A percentile compares a stretch with the other conserved stretches of the same genome.
Evolutionary conservation across 495 filamentous ascomycete genomes (phyloP).

Genomic region (Aspergillus olivimuriae): DNA sequence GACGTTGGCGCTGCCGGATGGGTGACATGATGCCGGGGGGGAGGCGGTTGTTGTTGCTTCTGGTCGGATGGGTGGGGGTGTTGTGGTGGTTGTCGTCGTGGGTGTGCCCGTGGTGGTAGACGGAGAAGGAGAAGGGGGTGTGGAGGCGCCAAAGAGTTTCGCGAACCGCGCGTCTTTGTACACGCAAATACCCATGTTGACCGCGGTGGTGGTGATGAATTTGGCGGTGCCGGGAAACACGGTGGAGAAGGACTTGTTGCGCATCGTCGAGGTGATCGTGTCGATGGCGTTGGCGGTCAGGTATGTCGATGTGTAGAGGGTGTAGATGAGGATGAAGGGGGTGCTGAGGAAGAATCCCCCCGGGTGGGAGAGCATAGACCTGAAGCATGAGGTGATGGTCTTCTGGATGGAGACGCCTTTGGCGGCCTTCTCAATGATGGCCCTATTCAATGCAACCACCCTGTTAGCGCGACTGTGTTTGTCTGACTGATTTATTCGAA

Average conservation of each 20-base stretch:
- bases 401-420: constrained; percentile 64
- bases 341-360: constrained; percentile 65
- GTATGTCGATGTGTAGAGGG: constrained; percentile 87
- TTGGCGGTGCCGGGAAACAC: constrained; percentile 72
- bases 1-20: constrained; percentile 19
- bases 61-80: constrained; percentile 28
- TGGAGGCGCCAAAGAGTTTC: constrained; percentile 61
- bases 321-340: constrained; percentile 81
- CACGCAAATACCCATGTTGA: constrained; percentile 86
- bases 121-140: constrained; percentile 10
- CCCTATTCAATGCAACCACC: constrained; percentile 42
- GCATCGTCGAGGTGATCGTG: constrained; percentile 63
- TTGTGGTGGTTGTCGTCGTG: constrained; percentile 43
- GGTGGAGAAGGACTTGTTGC: constrained; percentile 46
- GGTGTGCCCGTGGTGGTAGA: constrained; percentile 1
- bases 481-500: not conserved
- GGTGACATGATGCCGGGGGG: constrained; percentile 19
- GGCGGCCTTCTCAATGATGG: constrained; percentile 93
- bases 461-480: no score
- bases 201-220: constrained; percentile 72
- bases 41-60: not conserved
- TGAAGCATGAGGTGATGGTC: constrained; percentile 60
- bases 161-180: constrained; percentile 91
- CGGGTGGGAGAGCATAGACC: constrained; percentile 60
- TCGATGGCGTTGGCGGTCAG: constrained; percentile 84